Evolutionary conservation across 2,329 filamentous ascomycete species (phyloP).

Genomic region (Colletotrichum lentis): DNA sequence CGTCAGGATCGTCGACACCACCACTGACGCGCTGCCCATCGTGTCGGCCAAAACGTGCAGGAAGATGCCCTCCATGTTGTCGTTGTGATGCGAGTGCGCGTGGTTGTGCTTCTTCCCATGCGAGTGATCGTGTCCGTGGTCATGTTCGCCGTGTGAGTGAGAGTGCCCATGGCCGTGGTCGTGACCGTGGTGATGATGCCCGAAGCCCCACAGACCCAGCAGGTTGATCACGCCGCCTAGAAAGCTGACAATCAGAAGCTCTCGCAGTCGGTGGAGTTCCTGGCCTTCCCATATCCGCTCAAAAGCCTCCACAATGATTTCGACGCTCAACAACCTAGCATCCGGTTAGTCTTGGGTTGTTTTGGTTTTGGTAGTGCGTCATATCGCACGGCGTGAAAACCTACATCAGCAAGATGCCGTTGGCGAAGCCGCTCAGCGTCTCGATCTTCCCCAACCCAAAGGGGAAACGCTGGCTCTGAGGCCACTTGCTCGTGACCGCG

Average conservation of each 20-base stretch:
- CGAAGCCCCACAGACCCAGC: conserved; percentile 88
- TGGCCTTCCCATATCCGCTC: conserved; percentile 86
- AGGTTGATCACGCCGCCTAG: conserved; percentile 89
- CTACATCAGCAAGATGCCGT: conserved; percentile 91
- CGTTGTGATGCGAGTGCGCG: conserved; percentile 71
- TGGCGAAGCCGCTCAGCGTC: conserved; percentile 93
- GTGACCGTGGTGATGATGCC: conserved; percentile 69
- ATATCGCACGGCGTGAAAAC: conserved; percentile 40
- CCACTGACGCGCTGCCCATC: conserved; percentile 91
- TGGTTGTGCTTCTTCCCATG: conserved; percentile 54
- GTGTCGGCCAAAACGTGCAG: conserved; percentile 95
- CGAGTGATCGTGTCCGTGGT: conserved; percentile 52
- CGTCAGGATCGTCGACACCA: conserved; percentile 87
- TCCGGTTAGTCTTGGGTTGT: neutral
- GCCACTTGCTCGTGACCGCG: conserved; percentile 96
- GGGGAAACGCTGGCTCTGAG: conserved; percentile 84
- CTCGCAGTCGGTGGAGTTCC: conserved; percentile 82
- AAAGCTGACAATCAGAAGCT: conserved; percentile 88
- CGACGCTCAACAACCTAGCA: conserved; percentile 83
- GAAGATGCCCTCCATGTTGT: conserved; percentile 98
- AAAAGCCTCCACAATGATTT: conserved; percentile 94
- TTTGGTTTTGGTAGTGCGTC: no score
- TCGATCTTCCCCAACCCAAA: conserved; percentile 98
- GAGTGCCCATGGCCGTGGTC: conserved; percentile 52
- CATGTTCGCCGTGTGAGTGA: conserved; percentile 49